These are phyloP conservation scores for Aureobasidium vineae DNA, from an alignment of 2,329 filamentous ascomycete species.

Conservation along the genomic window DNA sequence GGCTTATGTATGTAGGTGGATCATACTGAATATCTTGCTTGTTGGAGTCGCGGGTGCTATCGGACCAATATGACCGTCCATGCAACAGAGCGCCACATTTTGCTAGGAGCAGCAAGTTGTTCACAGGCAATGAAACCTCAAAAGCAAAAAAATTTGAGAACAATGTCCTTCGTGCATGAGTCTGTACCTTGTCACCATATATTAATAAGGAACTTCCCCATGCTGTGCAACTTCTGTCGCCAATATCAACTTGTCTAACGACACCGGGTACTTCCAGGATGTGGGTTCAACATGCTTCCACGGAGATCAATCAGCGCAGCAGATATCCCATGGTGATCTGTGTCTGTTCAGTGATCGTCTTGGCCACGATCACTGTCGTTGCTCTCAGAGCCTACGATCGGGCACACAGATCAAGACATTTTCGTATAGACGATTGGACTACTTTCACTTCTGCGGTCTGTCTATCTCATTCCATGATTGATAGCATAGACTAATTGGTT, in stretches of 20 bases:
- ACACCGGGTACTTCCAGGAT: background rate
- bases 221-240: background rate
- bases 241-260: background rate
- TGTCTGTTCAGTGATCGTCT: background rate
- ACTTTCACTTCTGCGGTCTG: background rate
- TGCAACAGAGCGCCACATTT: conserved; percentile 9
- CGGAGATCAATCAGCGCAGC: background rate
- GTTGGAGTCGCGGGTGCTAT: background rate
- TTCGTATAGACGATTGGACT: background rate
- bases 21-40: background rate
- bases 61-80: background rate
- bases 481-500: background rate
- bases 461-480: background rate
- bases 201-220: background rate
- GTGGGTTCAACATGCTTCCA: conserved; percentile 7
- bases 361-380: background rate
- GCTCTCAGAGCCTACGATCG: conserved; percentile 6
- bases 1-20: background rate
- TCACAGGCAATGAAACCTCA: background rate
- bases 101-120: background rate
- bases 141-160: background rate
- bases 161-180: background rate
- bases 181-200: background rate
- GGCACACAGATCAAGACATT: background rate
- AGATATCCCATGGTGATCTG: conserved; percentile 14